Percentiles rank a stretch among this genome's conserved stretches.
Evolutionary conservation across 2,329 filamentous ascomycete genomes (phyloP).

Genomic region (Colletotrichum destructivum): DNA sequence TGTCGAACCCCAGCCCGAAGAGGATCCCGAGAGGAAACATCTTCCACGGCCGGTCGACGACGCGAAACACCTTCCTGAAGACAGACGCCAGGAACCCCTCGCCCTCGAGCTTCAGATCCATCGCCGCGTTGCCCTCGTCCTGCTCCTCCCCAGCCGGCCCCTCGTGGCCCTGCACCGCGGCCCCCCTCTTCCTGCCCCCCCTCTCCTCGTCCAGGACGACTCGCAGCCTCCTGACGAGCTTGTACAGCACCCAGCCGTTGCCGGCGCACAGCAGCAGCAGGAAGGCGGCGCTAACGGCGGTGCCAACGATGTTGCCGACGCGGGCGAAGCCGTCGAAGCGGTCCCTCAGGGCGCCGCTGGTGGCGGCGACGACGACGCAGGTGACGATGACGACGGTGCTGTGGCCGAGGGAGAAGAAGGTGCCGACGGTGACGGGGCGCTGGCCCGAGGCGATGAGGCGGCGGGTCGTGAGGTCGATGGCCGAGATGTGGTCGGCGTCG

Average conservation of each 20-base stretch:
- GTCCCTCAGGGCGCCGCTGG: conserved; percentile 84
- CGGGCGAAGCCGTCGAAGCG: conserved; percentile 85
- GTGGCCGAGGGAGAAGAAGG: conserved; percentile 94
- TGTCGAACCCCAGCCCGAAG: conserved; percentile 95
- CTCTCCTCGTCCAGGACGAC: conserved; percentile 67
- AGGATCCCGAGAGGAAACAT: conserved; percentile 94
- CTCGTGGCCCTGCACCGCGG: conserved; percentile 45
- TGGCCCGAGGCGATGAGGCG: conserved; percentile 89
- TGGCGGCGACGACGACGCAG: conserved; percentile 92
- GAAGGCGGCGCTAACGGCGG: conserved; percentile 86
- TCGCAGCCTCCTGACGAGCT: conserved; percentile 78
- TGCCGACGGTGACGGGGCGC: conserved; percentile 90
- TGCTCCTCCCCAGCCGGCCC: conserved; percentile 43
- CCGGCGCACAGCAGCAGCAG: conserved; percentile 85
- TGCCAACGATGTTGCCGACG: conserved; percentile 91
- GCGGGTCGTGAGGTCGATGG: conserved; percentile 95
- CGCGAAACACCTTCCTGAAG: conserved; percentile 82
- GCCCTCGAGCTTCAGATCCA: conserved; percentile 79
- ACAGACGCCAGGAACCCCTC: conserved; percentile 81
- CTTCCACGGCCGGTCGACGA: conserved; percentile 88
- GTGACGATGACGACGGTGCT: conserved; percentile 94
- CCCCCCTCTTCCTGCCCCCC: conserved; percentile 37
- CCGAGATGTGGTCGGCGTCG: conserved; percentile 90
- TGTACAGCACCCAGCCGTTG: conserved; percentile 89
- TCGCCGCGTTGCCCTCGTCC: conserved; percentile 53